phyloP scores from a whole-genome alignment of 352 stramenopile species.

The Phytophthora multivora region DNA sequence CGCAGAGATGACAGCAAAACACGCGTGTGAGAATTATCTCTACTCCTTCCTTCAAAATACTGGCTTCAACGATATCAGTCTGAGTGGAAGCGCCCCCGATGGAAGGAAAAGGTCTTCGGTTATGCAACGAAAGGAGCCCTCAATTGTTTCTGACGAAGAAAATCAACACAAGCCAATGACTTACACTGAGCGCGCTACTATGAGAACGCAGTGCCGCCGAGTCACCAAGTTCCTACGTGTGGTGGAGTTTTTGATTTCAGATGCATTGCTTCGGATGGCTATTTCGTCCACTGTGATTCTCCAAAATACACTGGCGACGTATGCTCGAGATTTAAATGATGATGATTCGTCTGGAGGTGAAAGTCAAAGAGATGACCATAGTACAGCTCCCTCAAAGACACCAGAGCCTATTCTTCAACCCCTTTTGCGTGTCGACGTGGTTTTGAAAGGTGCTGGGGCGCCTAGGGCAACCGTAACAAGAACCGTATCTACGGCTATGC shows the following conservation, averaged over 20 bases:
- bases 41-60: constrained; percentile 59
- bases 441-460: constrained; percentile 14
- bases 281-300: constrained; percentile 61
- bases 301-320: constrained; percentile 45
- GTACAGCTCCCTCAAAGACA: background rate
- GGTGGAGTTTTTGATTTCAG: constrained; percentile 90
- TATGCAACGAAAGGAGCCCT: constrained; percentile 25
- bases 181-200: constrained; percentile 93
- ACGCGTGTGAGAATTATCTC: constrained; percentile 67
- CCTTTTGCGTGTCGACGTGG: constrained; percentile 83
- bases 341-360: constrained; percentile 5
- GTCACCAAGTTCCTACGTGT: constrained; percentile 92
- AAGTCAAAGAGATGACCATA: background rate
- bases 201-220: constrained; percentile 91
- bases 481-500: too few relatives aligned
- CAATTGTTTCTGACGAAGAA: background rate
- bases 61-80: constrained; percentile 52
- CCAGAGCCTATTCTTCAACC: constrained; percentile 14
- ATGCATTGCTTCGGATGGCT: constrained; percentile 75
- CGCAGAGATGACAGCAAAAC: constrained; percentile 59
- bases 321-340: constrained; percentile 25
- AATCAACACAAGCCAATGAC: constrained; percentile 80
- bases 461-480: background rate
- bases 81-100: background rate
- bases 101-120: constrained; percentile 16